Percentiles rank a stretch among this genome's conserved stretches.
Conservation (phyloP, 441 rosid genomes). For the Eruca vesicaria region DNA sequence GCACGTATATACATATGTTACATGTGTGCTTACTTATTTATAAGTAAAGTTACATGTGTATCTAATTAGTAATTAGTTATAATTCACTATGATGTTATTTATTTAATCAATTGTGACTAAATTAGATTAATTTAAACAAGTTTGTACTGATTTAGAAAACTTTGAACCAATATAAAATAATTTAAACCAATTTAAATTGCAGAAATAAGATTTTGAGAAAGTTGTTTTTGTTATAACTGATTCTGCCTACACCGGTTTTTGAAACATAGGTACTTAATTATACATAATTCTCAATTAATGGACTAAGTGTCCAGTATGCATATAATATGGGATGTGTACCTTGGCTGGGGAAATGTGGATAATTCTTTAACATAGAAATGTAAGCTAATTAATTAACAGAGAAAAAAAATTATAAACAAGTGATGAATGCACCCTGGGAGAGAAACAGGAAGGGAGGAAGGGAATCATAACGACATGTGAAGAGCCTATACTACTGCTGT, state of each 20-base stretch:
- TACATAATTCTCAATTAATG: neutral
- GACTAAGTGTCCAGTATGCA: neutral
- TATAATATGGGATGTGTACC: neutral
- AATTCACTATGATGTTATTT: neutral
- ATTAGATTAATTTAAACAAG: too few species aligned
- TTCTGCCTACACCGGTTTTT: neutral
- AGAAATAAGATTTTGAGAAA: too few species aligned
- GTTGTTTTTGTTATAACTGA: too few species aligned
- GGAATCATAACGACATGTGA: slow-evolving; percentile 33
- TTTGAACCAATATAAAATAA: neutral
- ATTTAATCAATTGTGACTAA: neutral
- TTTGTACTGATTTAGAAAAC: neutral
- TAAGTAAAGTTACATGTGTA: too few species aligned
- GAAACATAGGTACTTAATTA: neutral
- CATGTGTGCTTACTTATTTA: neutral
- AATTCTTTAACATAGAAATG: neutral
- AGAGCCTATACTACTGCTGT: neutral
- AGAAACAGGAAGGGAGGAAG: slow-evolving; percentile 23
- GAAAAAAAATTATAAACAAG: neutral
- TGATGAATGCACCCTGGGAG: slow-evolving; percentile 27
- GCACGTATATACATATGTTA: neutral
- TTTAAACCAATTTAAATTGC: too few species aligned
- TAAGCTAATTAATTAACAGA: neutral
- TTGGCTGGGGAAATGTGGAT: neutral
- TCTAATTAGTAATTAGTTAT: neutral